Percentiles rank a stretch among this genome's conserved stretches.
Evolutionary conservation across 352 stramenopile species (phyloP).

Genomic region (Phytophthora tentaculata): DNA sequence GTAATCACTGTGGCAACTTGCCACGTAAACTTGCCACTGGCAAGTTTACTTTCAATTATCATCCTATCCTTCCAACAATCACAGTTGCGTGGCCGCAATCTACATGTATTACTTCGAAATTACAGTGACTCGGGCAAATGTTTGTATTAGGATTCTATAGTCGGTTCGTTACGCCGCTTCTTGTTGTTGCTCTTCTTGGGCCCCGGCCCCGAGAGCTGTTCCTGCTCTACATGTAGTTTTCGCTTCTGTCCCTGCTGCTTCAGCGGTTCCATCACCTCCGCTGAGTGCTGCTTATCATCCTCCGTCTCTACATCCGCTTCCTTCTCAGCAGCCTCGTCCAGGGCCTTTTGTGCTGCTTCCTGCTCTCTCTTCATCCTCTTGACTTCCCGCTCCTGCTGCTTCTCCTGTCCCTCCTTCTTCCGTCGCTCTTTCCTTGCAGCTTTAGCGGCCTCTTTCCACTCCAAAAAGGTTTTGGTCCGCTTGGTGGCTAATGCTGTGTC

Average conservation of each 20-base stretch:
- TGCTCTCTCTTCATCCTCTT: conserved; percentile 51
- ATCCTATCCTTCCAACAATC: neutral
- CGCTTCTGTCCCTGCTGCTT: conserved; percentile 12
- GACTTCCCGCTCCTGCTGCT: conserved; percentile 42
- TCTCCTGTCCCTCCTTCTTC: conserved; percentile 65
- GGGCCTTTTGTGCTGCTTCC: conserved; percentile 18
- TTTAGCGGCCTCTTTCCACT: conserved; percentile 75
- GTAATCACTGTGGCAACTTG: neutral
- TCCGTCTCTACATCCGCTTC: neutral
- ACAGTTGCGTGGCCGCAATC: neutral
- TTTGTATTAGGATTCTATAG: conserved; percentile 17
- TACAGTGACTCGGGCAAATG: neutral
- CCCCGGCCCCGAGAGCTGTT: neutral
- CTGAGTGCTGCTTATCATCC: neutral
- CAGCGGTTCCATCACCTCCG: neutral
- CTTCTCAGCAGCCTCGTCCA: neutral
- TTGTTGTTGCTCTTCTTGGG: conserved; percentile 32
- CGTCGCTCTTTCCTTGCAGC: conserved; percentile 57
- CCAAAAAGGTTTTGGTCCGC: conserved; percentile 64
- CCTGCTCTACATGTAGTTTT: conserved; percentile 15
- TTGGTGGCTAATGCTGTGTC: conserved; percentile 52
- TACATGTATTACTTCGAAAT: too few species aligned
- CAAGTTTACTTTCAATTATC: neutral
- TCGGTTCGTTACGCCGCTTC: conserved; percentile 23
- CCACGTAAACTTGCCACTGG: too few species aligned